Conservation (phyloP, 2,329 filamentous ascomycete species). For the Pseudopyricularia javanii region DNA sequence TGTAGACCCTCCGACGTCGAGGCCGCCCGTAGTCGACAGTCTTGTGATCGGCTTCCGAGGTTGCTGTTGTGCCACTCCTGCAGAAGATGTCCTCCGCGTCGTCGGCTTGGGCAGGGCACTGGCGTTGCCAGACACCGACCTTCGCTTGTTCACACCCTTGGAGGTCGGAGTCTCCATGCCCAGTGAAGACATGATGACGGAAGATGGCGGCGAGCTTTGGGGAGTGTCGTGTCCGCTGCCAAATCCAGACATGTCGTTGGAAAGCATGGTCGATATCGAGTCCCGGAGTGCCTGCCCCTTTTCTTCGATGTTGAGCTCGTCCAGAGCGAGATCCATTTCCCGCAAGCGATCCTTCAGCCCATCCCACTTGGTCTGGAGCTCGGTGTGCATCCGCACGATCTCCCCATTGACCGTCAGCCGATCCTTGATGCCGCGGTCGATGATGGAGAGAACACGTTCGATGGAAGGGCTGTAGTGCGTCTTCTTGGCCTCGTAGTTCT, state of each 20-base stretch:
- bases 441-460: constrained; percentile 79
- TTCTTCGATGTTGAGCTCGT: constrained; percentile 54
- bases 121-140: constrained; percentile 30
- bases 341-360: constrained; percentile 63
- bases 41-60: constrained; percentile 28
- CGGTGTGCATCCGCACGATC: constrained; percentile 72
- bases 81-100: constrained; percentile 28
- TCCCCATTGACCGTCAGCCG: constrained; percentile 95
- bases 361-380: constrained; percentile 75
- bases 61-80: constrained; percentile 16
- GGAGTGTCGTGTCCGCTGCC: constrained; percentile 61
- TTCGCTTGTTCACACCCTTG: constrained; percentile 22
- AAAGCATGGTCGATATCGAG: constrained; percentile 85
- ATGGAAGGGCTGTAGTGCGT: constrained; percentile 89
- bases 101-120: constrained; percentile 32
- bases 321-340: constrained; percentile 63
- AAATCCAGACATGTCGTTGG: constrained; percentile 62
- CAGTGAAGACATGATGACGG: constrained; percentile 45
- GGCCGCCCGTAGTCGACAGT: constrained; percentile 28
- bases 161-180: constrained; percentile 34
- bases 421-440: constrained; percentile 90
- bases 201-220: constrained; percentile 52
- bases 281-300: constrained; percentile 71
- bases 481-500: constrained; percentile 91
- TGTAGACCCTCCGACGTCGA: constrained; percentile 25